These are phyloP conservation scores for Rauvolfia tetraphylla DNA, from an alignment of 257 asterid species.

Conservation along the genomic window DNA sequence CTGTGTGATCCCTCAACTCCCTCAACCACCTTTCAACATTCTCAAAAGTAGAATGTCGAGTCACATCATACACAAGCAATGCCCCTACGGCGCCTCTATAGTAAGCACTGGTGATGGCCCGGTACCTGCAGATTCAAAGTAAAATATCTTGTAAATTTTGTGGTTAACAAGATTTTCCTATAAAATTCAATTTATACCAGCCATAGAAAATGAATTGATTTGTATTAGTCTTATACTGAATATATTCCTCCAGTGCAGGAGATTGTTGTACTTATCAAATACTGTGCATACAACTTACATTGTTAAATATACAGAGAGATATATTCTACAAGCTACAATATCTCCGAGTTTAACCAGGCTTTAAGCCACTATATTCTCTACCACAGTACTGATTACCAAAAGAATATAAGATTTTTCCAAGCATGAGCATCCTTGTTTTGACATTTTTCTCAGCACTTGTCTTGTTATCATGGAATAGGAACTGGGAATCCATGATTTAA, in stretches of 20 bases:
- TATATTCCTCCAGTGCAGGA: neutral
- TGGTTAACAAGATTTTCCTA: neutral
- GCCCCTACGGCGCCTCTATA: conserved; percentile 92
- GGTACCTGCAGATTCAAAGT: conserved; percentile 43
- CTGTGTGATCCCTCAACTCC: conserved; percentile 79
- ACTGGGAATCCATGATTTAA: neutral
- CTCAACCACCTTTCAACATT: conserved; percentile 68
- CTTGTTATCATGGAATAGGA: neutral
- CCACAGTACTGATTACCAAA: neutral
- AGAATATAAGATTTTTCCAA: neutral
- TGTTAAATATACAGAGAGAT: neutral
- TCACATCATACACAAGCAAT: conserved; percentile 75
- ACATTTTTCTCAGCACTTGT: neutral
- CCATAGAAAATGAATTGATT: neutral
- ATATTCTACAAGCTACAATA: neutral
- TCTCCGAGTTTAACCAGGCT: neutral
- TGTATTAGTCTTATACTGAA: neutral
- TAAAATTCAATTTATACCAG: neutral
- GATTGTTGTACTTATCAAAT: neutral
- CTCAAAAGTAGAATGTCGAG: conserved; percentile 75
- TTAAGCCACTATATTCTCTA: neutral
- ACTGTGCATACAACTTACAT: neutral
- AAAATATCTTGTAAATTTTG: conserved; percentile 8
- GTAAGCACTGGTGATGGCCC: conserved; percentile 88
- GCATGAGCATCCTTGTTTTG: neutral